phyloP scores from a whole-genome alignment of 148 eudicot genomes.

The Simmondsia chinensis region DNA sequence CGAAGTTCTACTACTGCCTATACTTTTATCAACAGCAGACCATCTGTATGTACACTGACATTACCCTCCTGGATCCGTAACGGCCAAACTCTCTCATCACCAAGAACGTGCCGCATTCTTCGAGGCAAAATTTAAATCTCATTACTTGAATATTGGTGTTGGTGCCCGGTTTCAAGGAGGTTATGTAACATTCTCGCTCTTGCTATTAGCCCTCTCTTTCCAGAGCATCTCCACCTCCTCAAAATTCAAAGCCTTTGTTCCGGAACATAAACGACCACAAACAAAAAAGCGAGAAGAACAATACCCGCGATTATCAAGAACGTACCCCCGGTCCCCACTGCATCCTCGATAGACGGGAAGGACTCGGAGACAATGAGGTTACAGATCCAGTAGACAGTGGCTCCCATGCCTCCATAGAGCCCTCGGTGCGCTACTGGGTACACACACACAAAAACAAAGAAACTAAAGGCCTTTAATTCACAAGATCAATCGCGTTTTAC shows the following conservation, averaged over 20 bases:
- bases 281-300: slow-evolving; percentile 47
- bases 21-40: no score
- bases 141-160: no score
- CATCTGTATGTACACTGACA: no score
- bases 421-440: slow-evolving; percentile 67
- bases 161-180: slow-evolving; percentile 31
- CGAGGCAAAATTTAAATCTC: no score
- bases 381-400: slow-evolving; percentile 68
- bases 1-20: no score
- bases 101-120: no score
- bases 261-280: slow-evolving; percentile 50
- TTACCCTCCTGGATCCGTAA: no score
- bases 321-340: slow-evolving; percentile 48
- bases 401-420: slow-evolving; percentile 65
- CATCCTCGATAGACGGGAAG: slow-evolving; percentile 55
- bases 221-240: slow-evolving; percentile 76
- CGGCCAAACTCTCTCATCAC: no score
- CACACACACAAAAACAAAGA: no score
- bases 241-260: slow-evolving; percentile 81
- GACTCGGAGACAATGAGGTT: slow-evolving; percentile 63
- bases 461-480: no score
- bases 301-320: slow-evolving; percentile 65
- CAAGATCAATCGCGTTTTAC: no score
- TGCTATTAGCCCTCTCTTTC: slow-evolving; percentile 59
- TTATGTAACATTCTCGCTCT: slow-evolving; percentile 15